Base-by-base conservation (phyloP, 2,329 filamentous ascomycete species). In the Fusarium oxysporum region DNA sequence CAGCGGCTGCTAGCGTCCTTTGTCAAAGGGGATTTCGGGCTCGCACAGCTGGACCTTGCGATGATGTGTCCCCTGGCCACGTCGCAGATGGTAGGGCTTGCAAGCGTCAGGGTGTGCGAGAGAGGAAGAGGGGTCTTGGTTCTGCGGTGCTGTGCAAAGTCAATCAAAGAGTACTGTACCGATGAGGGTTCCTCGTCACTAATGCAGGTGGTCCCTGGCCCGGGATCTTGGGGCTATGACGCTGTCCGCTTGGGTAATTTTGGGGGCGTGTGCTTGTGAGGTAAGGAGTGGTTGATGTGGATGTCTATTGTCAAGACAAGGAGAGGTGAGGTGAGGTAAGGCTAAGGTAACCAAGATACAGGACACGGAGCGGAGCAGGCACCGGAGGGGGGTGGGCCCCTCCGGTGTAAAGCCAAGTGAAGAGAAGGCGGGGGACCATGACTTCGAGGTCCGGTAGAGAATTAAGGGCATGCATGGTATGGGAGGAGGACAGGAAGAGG, bases 1-100 rank as follows among this genome's bases (percentile, higher is more conserved):
- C 88, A 90, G 87, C 87, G 88, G 88, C 83, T 88, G 85, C 85
- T 87, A 84, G 86, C 87, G 81, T 89, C 87, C 84, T 86, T 88
- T 74, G 86, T 86, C 85, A 87, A 85, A 86, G 71, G 71, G 57
- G 85, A 85, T 83, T 78, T 86, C 86, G 84, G 85, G 82, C 85
- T 87, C 84, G 85, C 82, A 89, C 88, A 88, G 85, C 84, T 83
- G 80, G 83, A 81, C 81, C 83, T 85, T 83, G 82, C 82, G 83
- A 83, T 89, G 87, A 89, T 88, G 88, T 89, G 87, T 88, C 76
- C 78, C 86, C 84, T 83, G 85, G 86, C 88, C 88, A 89, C 87
- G 88, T 89, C 87, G 87, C 87, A 87, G 84, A 83, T 79, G 81
- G 83, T 84, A 87, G 83, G 85, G 86, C 85, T 85, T 86, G 85